Evolutionary conservation across 2,329 filamentous ascomycete genomes (phyloP).

Genomic region (Penicillium fuscoglaucum): DNA sequence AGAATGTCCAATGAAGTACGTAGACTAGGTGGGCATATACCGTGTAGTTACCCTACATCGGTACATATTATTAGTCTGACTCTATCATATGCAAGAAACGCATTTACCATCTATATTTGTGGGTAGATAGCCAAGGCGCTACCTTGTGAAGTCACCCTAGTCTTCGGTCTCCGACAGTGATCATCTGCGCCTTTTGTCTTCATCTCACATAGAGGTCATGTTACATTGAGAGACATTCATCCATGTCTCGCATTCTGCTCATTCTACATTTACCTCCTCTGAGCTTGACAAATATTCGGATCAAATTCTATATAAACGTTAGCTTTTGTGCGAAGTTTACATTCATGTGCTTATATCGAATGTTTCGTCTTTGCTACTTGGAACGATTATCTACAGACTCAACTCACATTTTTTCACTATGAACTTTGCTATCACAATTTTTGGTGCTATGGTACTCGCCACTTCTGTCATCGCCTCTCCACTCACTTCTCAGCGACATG

Average conservation of each 20-base stretch:
- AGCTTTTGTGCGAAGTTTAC: neutral
- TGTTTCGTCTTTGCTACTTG: neutral
- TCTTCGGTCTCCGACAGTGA: neutral
- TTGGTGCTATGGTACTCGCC: constrained; percentile 42
- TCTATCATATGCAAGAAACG: neutral
- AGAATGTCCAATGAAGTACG: too few relatives aligned
- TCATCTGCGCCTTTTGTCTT: neutral
- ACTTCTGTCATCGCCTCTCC: constrained; percentile 50
- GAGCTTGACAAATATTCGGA: too few relatives aligned
- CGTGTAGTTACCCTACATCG: neutral
- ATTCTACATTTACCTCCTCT: neutral
- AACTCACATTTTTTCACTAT: constrained; percentile 39
- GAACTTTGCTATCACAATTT: constrained; percentile 48
- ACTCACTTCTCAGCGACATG: constrained; percentile 44
- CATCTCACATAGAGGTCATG: neutral
- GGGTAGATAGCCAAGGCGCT: neutral
- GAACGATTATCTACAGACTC: too few relatives aligned
- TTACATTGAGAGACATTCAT: neutral
- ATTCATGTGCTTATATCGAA: neutral
- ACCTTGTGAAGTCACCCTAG: neutral
- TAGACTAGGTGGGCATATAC: neutral
- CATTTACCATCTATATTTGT: neutral
- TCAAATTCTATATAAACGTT: neutral
- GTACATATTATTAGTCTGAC: neutral
- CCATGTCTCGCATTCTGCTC: too few relatives aligned